Base-by-base conservation (phyloP, 2,329 filamentous ascomycete species). In the Triangularia setosa region DNA sequence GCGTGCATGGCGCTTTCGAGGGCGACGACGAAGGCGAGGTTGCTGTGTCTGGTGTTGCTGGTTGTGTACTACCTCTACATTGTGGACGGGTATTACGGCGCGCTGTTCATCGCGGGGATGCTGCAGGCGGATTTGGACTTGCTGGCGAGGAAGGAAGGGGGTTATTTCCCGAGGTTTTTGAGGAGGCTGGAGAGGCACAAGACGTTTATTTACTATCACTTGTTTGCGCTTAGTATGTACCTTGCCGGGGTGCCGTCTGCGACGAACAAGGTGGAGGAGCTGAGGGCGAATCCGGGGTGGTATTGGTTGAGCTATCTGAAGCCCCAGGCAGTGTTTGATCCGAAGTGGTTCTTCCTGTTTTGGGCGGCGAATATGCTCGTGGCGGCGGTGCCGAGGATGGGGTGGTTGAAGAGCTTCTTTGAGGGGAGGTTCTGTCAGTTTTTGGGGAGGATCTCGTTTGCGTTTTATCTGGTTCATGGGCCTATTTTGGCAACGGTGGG, bases 281-380 rank as follows among this genome's bases (percentile, higher is more conserved):
- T 90, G 1, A 75, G 78, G 24, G 78, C 79, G 24, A 86, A 82
- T 16, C 81, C 84, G 0, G 87, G 87, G 2, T 90, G 87, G 86
- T 80, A 82, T 67, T 85, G 80, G 67, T 75, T 88, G 14, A 85
- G 86, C 0, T 81, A 80, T 64, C 77, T 90, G 63, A 89, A 88
- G 65, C 86, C 87, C 0, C 86, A 89, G 71, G 87, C 87, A 1
- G 84, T 87, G 11, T 88, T 80, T 68, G 85, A 89, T 72, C 82
- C 81, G 71, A 90, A 89, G 73, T 90, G 86, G 86, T 89, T 89
- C 75, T 90, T 82, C 72, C 79, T 90, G 2, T 87, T 87, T 72
- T 85, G 81, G 77, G 87, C 86, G 0, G 80, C 87, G 1, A 77
- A 79, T 24, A 79, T 87, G 60, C 72, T 88, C 0, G 81, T 91